Evolutionary conservation across 768 basidiomycete species (phyloP).

Genomic region (Strobilomyces dryophilus): DNA sequence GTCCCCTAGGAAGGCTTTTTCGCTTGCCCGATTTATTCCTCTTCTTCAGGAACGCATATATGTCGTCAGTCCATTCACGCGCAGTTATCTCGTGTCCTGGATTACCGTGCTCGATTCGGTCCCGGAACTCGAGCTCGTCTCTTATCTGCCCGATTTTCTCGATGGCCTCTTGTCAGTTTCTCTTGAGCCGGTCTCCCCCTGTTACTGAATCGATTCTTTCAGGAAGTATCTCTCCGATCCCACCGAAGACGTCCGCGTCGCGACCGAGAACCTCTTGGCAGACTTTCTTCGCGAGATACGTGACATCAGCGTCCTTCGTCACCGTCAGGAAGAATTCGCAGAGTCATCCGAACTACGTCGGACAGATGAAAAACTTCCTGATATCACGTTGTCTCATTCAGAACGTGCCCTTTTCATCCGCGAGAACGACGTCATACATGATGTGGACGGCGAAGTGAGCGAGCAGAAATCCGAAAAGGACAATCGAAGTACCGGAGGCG

Average conservation of each 20-base stretch:
- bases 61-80: conserved; percentile 91
- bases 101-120: conserved; percentile 93
- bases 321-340: conserved; percentile 53
- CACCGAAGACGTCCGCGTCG: conserved; percentile 86
- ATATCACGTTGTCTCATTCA: conserved; percentile 52
- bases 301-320: conserved; percentile 74
- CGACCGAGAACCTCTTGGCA: conserved; percentile 83
- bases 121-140: conserved; percentile 92
- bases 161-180: conserved; percentile 82
- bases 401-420: conserved; percentile 57
- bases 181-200: conserved; percentile 1
- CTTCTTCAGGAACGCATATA: conserved; percentile 90
- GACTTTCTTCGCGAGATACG: conserved; percentile 90
- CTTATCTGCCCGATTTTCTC: conserved; percentile 91
- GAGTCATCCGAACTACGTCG: conserved; percentile 39
- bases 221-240: conserved; percentile 97
- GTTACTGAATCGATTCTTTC: conserved; percentile 5
- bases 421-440: conserved; percentile 38
- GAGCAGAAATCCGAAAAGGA: conserved; percentile 45
- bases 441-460: conserved; percentile 39
- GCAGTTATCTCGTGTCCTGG: conserved; percentile 97
- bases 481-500: conserved; percentile 63
- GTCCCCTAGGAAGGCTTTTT: conserved; percentile 75
- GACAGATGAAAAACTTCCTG: conserved; percentile 50
- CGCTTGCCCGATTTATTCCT: conserved; percentile 91